These are phyloP conservation scores for Tolypocladium nubicola DNA, from an alignment of 2,329 filamentous ascomycete genomes.

Conservation along the genomic window DNA sequence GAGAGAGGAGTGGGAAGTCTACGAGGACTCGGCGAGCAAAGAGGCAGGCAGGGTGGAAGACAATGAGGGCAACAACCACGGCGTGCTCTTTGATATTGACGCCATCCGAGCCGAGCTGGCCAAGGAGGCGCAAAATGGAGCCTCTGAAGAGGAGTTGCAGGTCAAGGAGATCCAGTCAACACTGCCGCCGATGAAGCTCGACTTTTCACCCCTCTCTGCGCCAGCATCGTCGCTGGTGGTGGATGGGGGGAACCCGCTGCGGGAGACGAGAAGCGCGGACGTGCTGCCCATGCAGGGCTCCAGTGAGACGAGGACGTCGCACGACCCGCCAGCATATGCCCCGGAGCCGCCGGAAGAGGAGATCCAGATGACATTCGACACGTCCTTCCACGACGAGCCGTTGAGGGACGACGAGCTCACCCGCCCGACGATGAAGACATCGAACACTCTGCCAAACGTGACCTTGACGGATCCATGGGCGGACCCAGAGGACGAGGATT, in stretches of 20 bases:
- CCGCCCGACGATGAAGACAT: conserved; percentile 21
- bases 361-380: conserved; percentile 65
- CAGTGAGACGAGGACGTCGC: conserved; percentile 1
- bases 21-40: conserved; percentile 56
- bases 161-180: conserved; percentile 81
- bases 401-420: conserved; percentile 18
- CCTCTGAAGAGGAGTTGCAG: conserved; percentile 39
- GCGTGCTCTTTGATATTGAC: conserved; percentile 87
- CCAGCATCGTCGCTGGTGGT: conserved; percentile 11
- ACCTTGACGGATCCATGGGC: conserved; percentile 57
- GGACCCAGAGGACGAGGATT: conserved; percentile 55
- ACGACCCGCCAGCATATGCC: conserved; percentile 14
- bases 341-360: conserved; percentile 31
- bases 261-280: conserved; percentile 38
- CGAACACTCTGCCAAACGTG: conserved; percentile 40
- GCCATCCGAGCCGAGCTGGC: conserved; percentile 83
- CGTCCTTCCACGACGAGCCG: conserved; percentile 37
- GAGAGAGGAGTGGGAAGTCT: conserved; percentile 90
- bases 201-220: conserved; percentile 31
- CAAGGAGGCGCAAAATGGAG: conserved; percentile 46
- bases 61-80: conserved; percentile 38
- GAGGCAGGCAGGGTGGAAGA: conserved; percentile 24
- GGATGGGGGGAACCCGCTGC: conserved; percentile 16
- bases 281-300: conserved; percentile 13
- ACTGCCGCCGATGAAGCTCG: conserved; percentile 79